Conservation (phyloP, 2,329 filamentous ascomycete genomes). For the Penicillium sp. region DNA sequence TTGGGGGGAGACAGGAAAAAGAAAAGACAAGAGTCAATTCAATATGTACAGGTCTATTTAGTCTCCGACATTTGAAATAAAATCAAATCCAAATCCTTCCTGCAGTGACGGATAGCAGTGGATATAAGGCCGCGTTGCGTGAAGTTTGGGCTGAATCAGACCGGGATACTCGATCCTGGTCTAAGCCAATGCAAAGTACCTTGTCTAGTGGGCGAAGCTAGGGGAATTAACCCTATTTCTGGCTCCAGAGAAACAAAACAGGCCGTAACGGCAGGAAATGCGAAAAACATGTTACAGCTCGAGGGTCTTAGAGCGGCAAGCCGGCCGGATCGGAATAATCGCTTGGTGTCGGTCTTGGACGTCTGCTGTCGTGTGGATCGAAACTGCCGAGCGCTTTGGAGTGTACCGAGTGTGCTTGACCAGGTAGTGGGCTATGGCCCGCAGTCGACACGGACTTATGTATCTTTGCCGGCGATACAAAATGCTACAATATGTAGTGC, state of each 20-base stretch:
- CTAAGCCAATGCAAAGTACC: background rate
- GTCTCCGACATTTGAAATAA: background rate
- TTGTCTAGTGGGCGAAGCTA: background rate
- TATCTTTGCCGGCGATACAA: background rate
- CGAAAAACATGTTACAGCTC: background rate
- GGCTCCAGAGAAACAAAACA: background rate
- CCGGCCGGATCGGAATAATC: conserved; percentile 7
- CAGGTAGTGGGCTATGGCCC: background rate
- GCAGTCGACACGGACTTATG: too few species aligned
- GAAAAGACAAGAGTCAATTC: background rate
- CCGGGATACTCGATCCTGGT: background rate
- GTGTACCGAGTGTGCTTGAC: background rate
- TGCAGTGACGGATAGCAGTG: background rate
- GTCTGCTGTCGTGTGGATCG: background rate
- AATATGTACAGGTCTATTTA: background rate
- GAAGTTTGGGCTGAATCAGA: background rate
- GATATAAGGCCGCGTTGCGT: background rate
- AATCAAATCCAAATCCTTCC: background rate
- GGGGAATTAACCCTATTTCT: background rate
- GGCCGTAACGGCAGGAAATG: background rate
- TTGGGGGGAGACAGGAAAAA: background rate
- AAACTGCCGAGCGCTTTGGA: background rate
- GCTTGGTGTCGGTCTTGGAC: background rate
- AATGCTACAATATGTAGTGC: background rate
- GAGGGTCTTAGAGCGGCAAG: conserved; percentile 1